phyloP scores from a whole-genome alignment of 768 basidiomycete species.

The Suillus discolor region DNA sequence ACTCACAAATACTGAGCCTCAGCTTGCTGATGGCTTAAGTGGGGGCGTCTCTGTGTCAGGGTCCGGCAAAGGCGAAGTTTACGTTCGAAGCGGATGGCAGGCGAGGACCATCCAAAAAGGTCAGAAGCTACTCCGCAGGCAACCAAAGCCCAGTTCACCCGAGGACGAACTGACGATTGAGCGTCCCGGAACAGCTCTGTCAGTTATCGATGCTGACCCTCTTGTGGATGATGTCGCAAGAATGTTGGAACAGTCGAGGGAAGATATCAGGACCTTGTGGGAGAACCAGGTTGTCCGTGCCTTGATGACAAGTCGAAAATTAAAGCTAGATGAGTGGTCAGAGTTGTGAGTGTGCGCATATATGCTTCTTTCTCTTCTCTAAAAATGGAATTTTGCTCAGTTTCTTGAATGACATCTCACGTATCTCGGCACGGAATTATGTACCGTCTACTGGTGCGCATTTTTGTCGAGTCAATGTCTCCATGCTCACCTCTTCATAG shows the following conservation, averaged over 20 bases:
- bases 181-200: conserved; percentile 30
- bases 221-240: conserved; percentile 62
- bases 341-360: conserved; percentile 68
- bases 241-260: conserved; percentile 57
- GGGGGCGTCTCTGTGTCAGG: conserved; percentile 74
- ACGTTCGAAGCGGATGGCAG: conserved; percentile 84
- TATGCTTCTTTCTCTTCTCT: conserved; percentile 20
- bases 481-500: conserved; percentile 40
- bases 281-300: conserved; percentile 68
- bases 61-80: conserved; percentile 75
- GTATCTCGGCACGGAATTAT: conserved; percentile 70
- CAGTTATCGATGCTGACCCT: conserved; percentile 47
- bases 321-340: conserved; percentile 85
- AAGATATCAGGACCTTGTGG: conserved; percentile 77
- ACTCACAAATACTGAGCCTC: conserved; percentile 60
- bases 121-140: conserved; percentile 32
- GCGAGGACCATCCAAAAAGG: conserved; percentile 63
- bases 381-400: conserved; percentile 37
- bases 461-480: conserved; percentile 28
- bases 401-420: conserved; percentile 73
- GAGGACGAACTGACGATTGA: conserved; percentile 28
- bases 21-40: conserved; percentile 71
- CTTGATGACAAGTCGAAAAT: conserved; percentile 64
- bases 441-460: conserved; percentile 70
- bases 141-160: conserved; percentile 26